phyloP scores from a whole-genome alignment of 805 yeast species.

The Candida stauntonica region DNA sequence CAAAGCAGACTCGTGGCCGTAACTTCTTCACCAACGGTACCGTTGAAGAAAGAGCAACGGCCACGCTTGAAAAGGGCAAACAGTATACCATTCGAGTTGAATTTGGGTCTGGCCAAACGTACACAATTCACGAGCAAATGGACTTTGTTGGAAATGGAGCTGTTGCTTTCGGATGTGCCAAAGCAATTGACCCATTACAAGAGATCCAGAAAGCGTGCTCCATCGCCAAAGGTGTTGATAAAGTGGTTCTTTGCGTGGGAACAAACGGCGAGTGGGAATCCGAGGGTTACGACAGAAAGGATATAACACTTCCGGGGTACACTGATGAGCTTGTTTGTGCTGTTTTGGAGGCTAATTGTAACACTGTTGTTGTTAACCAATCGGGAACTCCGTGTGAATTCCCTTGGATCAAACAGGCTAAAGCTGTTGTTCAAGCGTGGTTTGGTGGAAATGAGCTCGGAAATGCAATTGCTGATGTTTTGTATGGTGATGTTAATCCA shows the following conservation, averaged over 20 bases:
- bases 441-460: constrained; percentile 59
- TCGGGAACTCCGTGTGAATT: constrained; percentile 59
- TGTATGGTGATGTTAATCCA: constrained; percentile 59
- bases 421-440: constrained; percentile 50
- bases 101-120: constrained; percentile 48
- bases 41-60: constrained; percentile 40
- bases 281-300: constrained; percentile 52
- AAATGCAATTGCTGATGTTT: constrained; percentile 54
- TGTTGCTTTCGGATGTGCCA: constrained; percentile 30
- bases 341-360: constrained; percentile 45
- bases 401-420: constrained; percentile 47
- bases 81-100: constrained; percentile 42
- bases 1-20: constrained; percentile 44
- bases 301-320: constrained; percentile 47
- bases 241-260: constrained; percentile 49
- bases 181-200: constrained; percentile 26
- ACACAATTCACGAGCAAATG: constrained; percentile 6
- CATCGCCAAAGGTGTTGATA: constrained; percentile 46
- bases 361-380: constrained; percentile 51
- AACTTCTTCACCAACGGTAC: constrained; percentile 54
- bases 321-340: constrained; percentile 44
- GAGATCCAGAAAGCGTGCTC: constrained; percentile 40
- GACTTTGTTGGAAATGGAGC: constrained; percentile 33
- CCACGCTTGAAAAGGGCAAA: constrained; percentile 38
- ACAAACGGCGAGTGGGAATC: constrained; percentile 53